A percentile compares a stretch with the other conserved stretches of the same genome.
phyloP scores from a whole-genome alignment of 805 yeast genomes.

The Lipomyces spencermartinsiae region DNA sequence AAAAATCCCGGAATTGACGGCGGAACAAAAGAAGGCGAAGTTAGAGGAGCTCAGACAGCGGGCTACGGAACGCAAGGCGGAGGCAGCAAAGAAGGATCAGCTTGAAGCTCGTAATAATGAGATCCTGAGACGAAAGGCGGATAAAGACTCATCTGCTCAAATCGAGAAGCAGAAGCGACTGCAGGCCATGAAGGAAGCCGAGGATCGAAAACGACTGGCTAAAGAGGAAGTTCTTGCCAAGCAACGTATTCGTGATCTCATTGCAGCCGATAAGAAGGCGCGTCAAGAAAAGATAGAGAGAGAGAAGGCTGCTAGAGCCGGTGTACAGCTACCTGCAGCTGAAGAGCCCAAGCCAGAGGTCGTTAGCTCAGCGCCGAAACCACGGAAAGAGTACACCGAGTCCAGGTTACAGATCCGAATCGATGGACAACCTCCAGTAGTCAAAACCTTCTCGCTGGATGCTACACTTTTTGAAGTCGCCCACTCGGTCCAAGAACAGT shows the following conservation, averaged over 20 bases:
- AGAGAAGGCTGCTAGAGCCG: constrained; percentile 26
- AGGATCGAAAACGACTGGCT: constrained; percentile 43
- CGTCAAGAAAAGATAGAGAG: constrained; percentile 39
- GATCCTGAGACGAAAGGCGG: constrained; percentile 42
- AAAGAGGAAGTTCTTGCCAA: constrained; percentile 44
- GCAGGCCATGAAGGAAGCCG: constrained; percentile 45
- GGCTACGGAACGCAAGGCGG: constrained; percentile 45
- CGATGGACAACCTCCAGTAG: constrained; percentile 40
- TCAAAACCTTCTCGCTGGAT: constrained; percentile 41
- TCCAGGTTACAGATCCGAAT: constrained; percentile 40
- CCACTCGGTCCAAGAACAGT: constrained; percentile 38
- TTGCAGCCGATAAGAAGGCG: constrained; percentile 47
- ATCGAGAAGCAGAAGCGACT: constrained; percentile 45
- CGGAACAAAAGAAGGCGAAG: constrained; percentile 44
- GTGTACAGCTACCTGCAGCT: constrained; percentile 21
- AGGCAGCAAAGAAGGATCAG: constrained; percentile 44
- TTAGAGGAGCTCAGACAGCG: constrained; percentile 43
- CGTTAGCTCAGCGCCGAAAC: constrained; percentile 33
- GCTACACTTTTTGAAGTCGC: constrained; percentile 44
- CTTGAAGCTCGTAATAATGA: constrained; percentile 44
- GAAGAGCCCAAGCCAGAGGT: constrained; percentile 27
- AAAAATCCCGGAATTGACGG: constrained; percentile 39
- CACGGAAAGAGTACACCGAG: constrained; percentile 38
- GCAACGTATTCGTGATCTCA: constrained; percentile 44
- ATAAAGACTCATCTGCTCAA: constrained; percentile 41